Percentiles rank a stretch among this genome's conserved stretches.
Evolutionary conservation across 202 grass and related monocot species (phyloP).

Genomic region (Eragrostis tef): DNA sequence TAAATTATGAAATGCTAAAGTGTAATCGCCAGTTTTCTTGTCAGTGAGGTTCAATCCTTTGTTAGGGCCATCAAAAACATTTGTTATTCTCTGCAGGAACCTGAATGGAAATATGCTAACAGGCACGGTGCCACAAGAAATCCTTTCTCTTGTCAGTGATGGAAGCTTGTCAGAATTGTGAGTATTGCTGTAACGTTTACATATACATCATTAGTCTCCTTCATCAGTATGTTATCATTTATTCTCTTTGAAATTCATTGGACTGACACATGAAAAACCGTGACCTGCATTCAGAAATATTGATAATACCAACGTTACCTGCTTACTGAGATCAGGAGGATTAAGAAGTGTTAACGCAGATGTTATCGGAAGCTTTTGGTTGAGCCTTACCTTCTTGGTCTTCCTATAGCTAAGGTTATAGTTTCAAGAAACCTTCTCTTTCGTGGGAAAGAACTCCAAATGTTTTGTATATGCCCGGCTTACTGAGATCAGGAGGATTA

Average conservation of each 20-base stretch:
- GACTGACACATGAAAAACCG: background rate
- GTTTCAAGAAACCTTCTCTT: background rate
- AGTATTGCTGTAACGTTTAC: no score
- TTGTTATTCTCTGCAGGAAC: constrained; percentile 35
- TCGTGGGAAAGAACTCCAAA: background rate
- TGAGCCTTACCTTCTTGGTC: background rate
- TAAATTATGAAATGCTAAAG: no score
- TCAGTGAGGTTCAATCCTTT: background rate
- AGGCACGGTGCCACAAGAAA: constrained; percentile 45
- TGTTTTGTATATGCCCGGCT: background rate
- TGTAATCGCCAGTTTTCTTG: no score
- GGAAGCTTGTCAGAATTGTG: no score
- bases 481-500: no score
- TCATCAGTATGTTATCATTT: no score
- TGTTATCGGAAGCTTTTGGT: background rate
- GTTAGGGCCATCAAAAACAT: background rate
- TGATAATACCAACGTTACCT: constrained; percentile 17
- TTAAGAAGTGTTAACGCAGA: constrained; percentile 10
- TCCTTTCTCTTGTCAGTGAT: constrained; percentile 49
- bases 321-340: constrained; percentile 10
- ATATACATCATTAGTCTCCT: no score
- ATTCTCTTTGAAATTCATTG: background rate
- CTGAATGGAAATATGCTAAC: constrained; percentile 51
- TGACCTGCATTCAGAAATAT: constrained; percentile 26
- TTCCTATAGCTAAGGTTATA: background rate